These are phyloP conservation scores for Saccharomycopsis microspora DNA, from an alignment of 805 yeast species.

Conservation along the genomic window DNA sequence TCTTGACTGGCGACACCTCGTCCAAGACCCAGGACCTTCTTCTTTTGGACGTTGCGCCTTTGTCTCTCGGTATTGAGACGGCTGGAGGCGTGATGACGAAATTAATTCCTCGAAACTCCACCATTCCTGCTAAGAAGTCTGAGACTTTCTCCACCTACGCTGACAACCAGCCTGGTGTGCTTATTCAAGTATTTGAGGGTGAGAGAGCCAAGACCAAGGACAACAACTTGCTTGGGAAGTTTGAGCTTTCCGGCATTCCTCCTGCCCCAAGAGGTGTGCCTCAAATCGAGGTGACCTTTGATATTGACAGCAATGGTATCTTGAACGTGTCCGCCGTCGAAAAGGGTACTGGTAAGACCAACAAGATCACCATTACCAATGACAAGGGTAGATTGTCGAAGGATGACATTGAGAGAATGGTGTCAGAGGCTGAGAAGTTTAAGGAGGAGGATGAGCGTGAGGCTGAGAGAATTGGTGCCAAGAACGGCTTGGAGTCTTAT, in stretches of 20 bases:
- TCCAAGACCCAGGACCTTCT: conserved; percentile 92
- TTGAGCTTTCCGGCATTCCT: conserved; percentile 92
- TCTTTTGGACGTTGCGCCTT: conserved; percentile 94
- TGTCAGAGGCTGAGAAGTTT: conserved; percentile 93
- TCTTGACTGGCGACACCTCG: conserved; percentile 90
- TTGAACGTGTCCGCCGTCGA: conserved; percentile 92
- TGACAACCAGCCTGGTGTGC: conserved; percentile 97
- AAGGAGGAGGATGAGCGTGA: conserved; percentile 95
- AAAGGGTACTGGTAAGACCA: conserved; percentile 97
- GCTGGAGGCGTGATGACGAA: conserved; percentile 99
- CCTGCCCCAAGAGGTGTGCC: conserved; percentile 99
- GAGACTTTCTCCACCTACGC: conserved; percentile 95
- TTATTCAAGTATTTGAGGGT: conserved; percentile 96
- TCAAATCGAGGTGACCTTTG: conserved; percentile 95
- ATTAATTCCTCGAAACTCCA: conserved; percentile 92
- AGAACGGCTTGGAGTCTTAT: conserved; percentile 92
- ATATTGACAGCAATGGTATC: conserved; percentile 95
- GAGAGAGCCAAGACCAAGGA: conserved; percentile 95
- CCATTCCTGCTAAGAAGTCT: conserved; percentile 95
- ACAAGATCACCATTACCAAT: conserved; percentile 95
- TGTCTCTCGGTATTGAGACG: conserved; percentile 95
- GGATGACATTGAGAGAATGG: conserved; percentile 98
- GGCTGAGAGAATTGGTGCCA: conserved; percentile 84
- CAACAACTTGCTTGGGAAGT: conserved; percentile 93
- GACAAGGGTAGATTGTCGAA: conserved; percentile 97